Base-by-base conservation (phyloP, 169 alveolate species). In the Plasmodium fragile region DNA sequence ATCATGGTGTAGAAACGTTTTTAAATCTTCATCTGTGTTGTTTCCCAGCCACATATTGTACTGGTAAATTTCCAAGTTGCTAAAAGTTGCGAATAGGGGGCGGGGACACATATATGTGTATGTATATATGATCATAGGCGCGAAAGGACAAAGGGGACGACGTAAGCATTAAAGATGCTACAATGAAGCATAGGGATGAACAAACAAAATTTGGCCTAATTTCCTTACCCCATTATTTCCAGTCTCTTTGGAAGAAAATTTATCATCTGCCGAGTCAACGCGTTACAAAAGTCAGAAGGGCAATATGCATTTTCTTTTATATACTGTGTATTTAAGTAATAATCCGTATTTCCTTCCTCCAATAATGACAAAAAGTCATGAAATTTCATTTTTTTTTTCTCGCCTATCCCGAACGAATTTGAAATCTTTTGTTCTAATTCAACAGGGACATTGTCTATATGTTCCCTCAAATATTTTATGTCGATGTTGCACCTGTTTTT, bases 1-100 rank as follows among this genome's bases (percentile, higher is more conserved):
- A 52, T 89, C 94, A 69, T 89, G 94, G 71, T 89, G 94, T 30
- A 89, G 81, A 78, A 78, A 89, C 81, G 94, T 89, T 89, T 89
- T 89, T 78, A 89, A 78, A 36, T 89, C 75, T 78, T 78, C 70
- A 69, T 79, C 89, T 55, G 81, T n/a, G 52, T 89, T 89, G 45
- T 89, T 89, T 89, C 94, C 94, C 32, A 89, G 41, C 94, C 94
- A 89, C 43, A 89, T 49, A 30, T 89, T 89, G 59, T 89, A 89
- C 36, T 89, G 94, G 72, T 89, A 89, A 22, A 89, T 77, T 78
- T 89, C 94, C 72, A 89, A 89, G 53, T 89, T 89, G 49, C 94
- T 89, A 78, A 89, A 77, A 65, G 70, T 10, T 69, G 16, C 10
- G 32, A 13, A 82, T 22, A 16, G 3, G 34, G 43, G 75, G n/a